These are phyloP conservation scores for Eruca vesicaria DNA, from an alignment of 441 rosid genomes.

Conservation along the genomic window DNA sequence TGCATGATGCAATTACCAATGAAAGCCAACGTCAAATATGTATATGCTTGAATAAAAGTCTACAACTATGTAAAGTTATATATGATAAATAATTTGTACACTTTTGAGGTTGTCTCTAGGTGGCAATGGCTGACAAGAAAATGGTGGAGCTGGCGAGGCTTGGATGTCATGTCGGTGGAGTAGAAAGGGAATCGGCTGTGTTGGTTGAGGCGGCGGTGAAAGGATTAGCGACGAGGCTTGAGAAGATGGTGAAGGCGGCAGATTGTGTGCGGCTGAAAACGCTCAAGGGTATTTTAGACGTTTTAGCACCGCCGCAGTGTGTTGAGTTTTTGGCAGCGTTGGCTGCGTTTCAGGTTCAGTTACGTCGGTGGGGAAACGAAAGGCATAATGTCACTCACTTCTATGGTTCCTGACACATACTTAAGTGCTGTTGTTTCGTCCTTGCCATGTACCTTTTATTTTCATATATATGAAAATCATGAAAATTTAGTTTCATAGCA, in stretches of 20 bases:
- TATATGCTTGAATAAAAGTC: background rate
- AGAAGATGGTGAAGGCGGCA: conserved; percentile 72
- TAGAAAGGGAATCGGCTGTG: conserved; percentile 23
- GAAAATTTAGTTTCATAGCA: no score
- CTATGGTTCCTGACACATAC: conserved; percentile 18
- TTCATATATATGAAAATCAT: background rate
- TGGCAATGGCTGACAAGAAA: conserved; percentile 59
- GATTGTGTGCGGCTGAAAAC: conserved; percentile 81
- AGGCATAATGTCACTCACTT: conserved; percentile 20
- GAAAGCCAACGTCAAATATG: background rate
- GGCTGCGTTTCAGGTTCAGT: conserved; percentile 53
- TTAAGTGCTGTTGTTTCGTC: background rate
- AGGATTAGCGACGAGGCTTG: conserved; percentile 45
- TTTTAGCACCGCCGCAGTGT: conserved; percentile 52
- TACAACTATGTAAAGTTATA: background rate
- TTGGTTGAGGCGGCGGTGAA: conserved; percentile 49
- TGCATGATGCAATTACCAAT: background rate
- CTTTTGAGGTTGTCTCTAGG: conserved; percentile 36
- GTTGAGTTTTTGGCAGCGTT: conserved; percentile 58
- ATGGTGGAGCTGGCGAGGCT: conserved; percentile 61
- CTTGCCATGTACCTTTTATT: background rate
- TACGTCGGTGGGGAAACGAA: conserved; percentile 45
- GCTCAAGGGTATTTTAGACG: conserved; percentile 68
- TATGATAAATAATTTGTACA: background rate
- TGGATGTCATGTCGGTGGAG: conserved; percentile 21